These are phyloP conservation scores for Amylocarpus encephaloides DNA, from an alignment of 2,329 filamentous ascomycete genomes.

Conservation along the genomic window DNA sequence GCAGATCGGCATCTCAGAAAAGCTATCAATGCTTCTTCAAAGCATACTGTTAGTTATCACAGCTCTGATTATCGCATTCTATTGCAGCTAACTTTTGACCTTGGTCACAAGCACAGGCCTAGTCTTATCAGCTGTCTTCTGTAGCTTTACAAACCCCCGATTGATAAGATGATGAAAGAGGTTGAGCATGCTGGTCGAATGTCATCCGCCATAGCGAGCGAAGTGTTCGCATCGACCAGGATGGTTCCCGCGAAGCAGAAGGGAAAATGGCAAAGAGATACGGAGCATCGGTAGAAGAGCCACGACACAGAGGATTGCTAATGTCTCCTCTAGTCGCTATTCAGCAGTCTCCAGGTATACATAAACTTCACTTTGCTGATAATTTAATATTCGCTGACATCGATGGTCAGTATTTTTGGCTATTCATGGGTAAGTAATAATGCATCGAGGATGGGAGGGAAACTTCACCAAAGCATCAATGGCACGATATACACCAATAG, in stretches of 20 bases:
- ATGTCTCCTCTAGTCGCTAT: constrained; percentile 44
- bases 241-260: constrained; percentile 57
- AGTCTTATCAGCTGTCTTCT: constrained; percentile 45
- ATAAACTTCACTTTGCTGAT: neutral
- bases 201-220: constrained; percentile 50
- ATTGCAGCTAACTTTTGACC: constrained; percentile 50
- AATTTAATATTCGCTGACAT: neutral
- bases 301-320: constrained; percentile 35
- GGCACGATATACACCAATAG: constrained; percentile 51
- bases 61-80: constrained; percentile 48
- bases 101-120: constrained; percentile 51
- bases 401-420: constrained; percentile 29
- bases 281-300: constrained; percentile 44
- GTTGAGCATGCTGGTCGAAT: constrained; percentile 44
- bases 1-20: constrained; percentile 57
- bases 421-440: constrained; percentile 19
- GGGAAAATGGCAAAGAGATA: constrained; percentile 45
- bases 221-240: constrained; percentile 50
- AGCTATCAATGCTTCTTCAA: constrained; percentile 52
- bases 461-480: neutral
- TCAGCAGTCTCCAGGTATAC: constrained; percentile 42
- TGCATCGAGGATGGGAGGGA: neutral
- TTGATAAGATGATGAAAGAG: constrained; percentile 45
- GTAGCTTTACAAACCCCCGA: constrained; percentile 44
- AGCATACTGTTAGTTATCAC: constrained; percentile 46